Conservation (phyloP, 495 filamentous ascomycete species). For the Oidiodendron maius region DNA sequence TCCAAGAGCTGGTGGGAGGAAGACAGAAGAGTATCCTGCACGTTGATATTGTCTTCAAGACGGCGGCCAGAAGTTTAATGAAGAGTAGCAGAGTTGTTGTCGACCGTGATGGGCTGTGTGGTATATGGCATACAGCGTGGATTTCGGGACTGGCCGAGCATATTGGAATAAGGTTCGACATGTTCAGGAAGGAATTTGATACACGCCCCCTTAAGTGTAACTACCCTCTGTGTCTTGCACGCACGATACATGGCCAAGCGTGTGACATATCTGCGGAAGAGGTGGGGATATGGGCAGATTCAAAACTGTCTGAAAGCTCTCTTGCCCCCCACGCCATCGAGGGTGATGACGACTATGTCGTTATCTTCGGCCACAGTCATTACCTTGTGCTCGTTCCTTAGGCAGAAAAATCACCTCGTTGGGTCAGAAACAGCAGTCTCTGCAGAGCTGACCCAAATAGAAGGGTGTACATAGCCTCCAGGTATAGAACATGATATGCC, state of each 20-base stretch:
- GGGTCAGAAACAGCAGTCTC: too few species aligned
- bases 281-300: too few species aligned
- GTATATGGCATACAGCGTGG: background rate
- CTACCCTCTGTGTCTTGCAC: background rate
- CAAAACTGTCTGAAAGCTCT: too few species aligned
- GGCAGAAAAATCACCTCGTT: too few species aligned
- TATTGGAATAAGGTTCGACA: constrained; percentile 3
- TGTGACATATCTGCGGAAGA: background rate
- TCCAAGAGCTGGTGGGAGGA: background rate
- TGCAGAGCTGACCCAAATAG: too few species aligned
- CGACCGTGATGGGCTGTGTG: background rate
- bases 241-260: background rate
- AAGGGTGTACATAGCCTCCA: too few species aligned
- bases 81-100: background rate
- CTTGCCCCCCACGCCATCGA: background rate
- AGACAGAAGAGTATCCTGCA: background rate
- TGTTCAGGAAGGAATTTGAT: background rate
- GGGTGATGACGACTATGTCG: constrained; percentile 19
- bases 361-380: constrained; percentile 7
- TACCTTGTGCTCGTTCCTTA: too few species aligned
- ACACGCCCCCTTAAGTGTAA: background rate
- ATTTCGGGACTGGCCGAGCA: background rate
- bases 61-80: background rate
- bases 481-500: too few species aligned
- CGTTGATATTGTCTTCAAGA: background rate